These are phyloP conservation scores for Lycium barbarum DNA, from an alignment of 257 asterid genomes.

Conservation along the genomic window DNA sequence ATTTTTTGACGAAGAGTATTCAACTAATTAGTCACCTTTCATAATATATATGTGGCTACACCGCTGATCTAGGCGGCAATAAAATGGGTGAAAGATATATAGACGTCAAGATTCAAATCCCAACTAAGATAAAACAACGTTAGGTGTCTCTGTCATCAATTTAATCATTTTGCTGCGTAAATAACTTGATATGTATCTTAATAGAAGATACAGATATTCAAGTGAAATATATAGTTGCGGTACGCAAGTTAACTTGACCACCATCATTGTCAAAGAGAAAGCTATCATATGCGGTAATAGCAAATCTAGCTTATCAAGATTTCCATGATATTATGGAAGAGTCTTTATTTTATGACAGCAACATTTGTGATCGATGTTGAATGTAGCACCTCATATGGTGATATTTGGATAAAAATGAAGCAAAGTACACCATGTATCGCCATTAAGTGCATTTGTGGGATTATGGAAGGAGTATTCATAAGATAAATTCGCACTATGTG, in stretches of 20 bases:
- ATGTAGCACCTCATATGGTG: background rate
- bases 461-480: background rate
- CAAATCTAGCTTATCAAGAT: background rate
- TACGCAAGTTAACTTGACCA: background rate
- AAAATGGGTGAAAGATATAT: too few species aligned
- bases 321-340: background rate
- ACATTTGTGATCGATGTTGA: conserved; percentile 12
- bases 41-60: too few species aligned
- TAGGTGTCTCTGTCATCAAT: too few species aligned
- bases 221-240: background rate
- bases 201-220: background rate
- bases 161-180: background rate
- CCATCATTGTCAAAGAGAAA: conserved; percentile 5
- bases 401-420: conserved; percentile 2
- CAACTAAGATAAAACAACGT: too few species aligned
- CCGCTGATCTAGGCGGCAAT: too few species aligned
- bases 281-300: background rate
- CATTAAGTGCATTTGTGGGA: background rate
- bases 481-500: background rate
- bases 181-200: background rate
- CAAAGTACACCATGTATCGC: background rate
- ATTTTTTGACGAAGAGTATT: too few species aligned
- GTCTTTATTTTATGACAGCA: background rate
- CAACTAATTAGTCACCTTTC: too few species aligned
- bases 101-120: too few species aligned